phyloP scores from a whole-genome alignment of 768 basidiomycete genomes.

The Pleurotus ostreatus region DNA sequence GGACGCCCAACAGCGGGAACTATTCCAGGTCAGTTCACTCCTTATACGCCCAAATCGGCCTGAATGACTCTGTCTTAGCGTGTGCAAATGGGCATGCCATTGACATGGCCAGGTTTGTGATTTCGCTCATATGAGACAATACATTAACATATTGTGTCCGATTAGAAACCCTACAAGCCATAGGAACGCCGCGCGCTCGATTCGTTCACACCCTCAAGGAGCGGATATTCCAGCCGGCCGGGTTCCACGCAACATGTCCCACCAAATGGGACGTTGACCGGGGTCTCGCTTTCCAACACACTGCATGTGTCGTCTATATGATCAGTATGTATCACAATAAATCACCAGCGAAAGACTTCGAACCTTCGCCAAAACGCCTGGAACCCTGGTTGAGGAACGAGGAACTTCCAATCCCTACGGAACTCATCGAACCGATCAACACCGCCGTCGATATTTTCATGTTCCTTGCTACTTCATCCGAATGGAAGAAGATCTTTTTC shows the following conservation, averaged over 20 bases:
- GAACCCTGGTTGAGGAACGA: not conserved
- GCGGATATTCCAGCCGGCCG: conserved; percentile 37
- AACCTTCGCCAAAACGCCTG: not conserved
- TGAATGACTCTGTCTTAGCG: conserved; percentile 34
- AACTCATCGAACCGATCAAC: conserved; percentile 19
- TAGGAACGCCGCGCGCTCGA: conserved; percentile 48
- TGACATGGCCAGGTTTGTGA: conserved; percentile 59
- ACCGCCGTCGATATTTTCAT: conserved; percentile 36
- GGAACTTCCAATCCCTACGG: conserved; percentile 18
- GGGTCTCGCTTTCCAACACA: conserved; percentile 34
- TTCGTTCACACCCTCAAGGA: conserved; percentile 58
- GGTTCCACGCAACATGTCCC: conserved; percentile 15
- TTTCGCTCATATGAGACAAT: not conserved
- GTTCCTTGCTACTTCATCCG: conserved; percentile 27
- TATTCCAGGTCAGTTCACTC: conserved; percentile 53
- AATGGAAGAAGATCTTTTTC: not conserved
- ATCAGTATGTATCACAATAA: conserved; percentile 16
- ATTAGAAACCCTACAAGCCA: conserved; percentile 66
- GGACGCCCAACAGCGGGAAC: conserved; percentile 58
- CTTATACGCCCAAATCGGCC: not conserved
- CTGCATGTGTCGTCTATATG: conserved; percentile 25
- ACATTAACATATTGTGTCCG: not conserved
- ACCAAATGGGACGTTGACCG: conserved; percentile 33
- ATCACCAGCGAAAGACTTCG: not conserved
- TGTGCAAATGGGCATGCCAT: conserved; percentile 75